Percentiles rank a stretch among this genome's conserved stretches.
Evolutionary conservation across 768 basidiomycete genomes (phyloP).

Genomic region (Melanogaster broomeanus): DNA sequence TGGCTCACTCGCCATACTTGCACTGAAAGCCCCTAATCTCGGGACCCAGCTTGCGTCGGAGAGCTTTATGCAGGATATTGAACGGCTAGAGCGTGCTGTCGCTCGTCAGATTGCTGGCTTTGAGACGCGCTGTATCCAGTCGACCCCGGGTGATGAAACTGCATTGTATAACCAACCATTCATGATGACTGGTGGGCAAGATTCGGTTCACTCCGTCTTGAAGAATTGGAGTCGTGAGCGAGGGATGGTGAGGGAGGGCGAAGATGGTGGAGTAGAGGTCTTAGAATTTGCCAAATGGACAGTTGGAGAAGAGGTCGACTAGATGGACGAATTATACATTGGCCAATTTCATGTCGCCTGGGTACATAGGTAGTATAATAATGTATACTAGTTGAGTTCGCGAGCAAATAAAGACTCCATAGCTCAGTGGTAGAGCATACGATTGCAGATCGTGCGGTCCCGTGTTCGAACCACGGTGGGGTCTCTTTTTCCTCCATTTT

Average conservation of each 20-base stretch:
- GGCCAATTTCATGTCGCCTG: too few relatives aligned
- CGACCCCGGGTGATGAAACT: constrained; percentile 41
- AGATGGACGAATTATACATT: too few relatives aligned
- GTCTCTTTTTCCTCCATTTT: constrained; percentile 28
- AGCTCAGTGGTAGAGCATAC: constrained; percentile 58
- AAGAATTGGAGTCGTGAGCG: constrained; percentile 54
- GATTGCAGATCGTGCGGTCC: constrained; percentile 60
- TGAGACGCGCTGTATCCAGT: constrained; percentile 57
- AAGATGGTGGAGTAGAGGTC: constrained; percentile 36
- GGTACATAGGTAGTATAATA: too few relatives aligned
- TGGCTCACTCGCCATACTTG: constrained; percentile 57
- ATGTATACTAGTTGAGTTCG: too few relatives aligned
- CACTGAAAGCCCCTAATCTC: constrained; percentile 50
- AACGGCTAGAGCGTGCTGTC: constrained; percentile 69
- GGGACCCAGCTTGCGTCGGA: constrained; percentile 44
- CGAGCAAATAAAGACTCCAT: constrained; percentile 24
- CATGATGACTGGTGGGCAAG: constrained; percentile 67
- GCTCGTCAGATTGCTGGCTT: constrained; percentile 86
- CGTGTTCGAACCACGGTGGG: constrained; percentile 61
- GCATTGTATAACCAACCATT: constrained; percentile 75
- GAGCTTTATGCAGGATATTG: constrained; percentile 57
- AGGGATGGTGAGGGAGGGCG: constrained; percentile 39
- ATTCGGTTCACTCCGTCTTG: constrained; percentile 38
- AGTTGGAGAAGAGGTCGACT: constrained; percentile 47
- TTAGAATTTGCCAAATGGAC: constrained; percentile 66